phyloP scores from a whole-genome alignment of 306 rosid species.

The Quercus agrifolia region DNA sequence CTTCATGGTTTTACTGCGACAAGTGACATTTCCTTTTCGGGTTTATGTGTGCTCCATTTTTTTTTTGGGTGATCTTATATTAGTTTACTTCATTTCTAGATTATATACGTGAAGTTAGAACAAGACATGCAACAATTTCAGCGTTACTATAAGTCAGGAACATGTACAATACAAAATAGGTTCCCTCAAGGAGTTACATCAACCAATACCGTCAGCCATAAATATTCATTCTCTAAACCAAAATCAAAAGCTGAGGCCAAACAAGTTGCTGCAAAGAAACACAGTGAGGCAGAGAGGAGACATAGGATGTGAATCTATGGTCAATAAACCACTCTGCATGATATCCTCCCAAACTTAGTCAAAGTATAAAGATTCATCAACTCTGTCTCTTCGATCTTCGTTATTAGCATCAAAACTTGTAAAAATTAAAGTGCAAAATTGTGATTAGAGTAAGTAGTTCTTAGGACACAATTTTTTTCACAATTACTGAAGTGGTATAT shows the following conservation, averaged over 20 bases:
- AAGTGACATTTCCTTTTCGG: conserved; percentile 18
- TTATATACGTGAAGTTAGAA: conserved; percentile 15
- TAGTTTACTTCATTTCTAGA: neutral
- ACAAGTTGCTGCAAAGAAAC: conserved; percentile 54
- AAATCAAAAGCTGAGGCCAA: conserved; percentile 48
- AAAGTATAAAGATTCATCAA: conserved; percentile 21
- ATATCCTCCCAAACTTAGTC: conserved; percentile 45
- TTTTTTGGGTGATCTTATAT: neutral
- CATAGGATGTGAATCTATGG: conserved; percentile 66
- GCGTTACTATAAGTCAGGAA: conserved; percentile 26
- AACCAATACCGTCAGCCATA: conserved; percentile 19
- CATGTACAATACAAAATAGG: conserved; percentile 18
- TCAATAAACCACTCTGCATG: conserved; percentile 60
- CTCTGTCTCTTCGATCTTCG: neutral
- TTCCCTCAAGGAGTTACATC: conserved; percentile 21
- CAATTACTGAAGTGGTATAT: too few species aligned
- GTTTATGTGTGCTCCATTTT: neutral
- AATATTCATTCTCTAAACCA: conserved; percentile 34
- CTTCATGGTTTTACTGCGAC: conserved; percentile 30
- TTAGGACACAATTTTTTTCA: too few species aligned
- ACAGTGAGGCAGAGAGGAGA: conserved; percentile 70
- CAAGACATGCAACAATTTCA: conserved; percentile 48
- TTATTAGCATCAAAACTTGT: neutral
- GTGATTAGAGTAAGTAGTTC: too few species aligned
- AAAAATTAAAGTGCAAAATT: neutral